Base-by-base conservation (phyloP, 257 asterid genomes). In the Anisodus tanguticus region DNA sequence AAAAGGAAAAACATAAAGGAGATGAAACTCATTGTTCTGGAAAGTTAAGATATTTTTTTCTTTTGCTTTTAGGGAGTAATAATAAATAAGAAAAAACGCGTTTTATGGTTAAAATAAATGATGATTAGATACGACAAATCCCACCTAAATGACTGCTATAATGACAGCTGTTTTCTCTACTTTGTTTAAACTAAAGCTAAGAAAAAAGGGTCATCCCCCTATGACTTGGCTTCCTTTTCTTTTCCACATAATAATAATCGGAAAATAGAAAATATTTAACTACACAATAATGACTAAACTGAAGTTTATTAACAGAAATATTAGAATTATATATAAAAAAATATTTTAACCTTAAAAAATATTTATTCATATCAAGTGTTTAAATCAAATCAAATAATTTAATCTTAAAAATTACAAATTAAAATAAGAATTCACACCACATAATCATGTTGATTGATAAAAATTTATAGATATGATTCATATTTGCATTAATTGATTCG, bases 101-200 rank as follows among this genome's bases (percentile, higher is more conserved):
- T 51, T 49, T 76, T 76, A 51, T 22, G 22, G 58, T 76, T 76
- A 76, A 76, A 76, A 76, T 26, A 51, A 76, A 51, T 76, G 43
- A 51, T 26, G 81, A 76, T 76, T 76, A 76, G 19, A 51, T 76
- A 51, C 63, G 81, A 26, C 81, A 76, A 76, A 76, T 76, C 81
- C 63, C 63, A 13, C 81, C 81, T 22, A 76, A 76, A 76, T 76
- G 81, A 22, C 81, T 51, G 63, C 81, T 76, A 51, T 51, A 76
- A 26, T 22, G 81, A 51, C 81, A 76, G 81, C 60, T 76, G 26
- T 51, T 26, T 76, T 76, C 47, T 76, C 45, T 51, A 76, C 60
- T 76, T 51, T 76, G 62, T 22, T 76, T 26, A 76, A 31, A 76
- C 9, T 51, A 76, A 76, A 76, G 63, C 6, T 13, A 10, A 76